Evolutionary conservation across 345 rosid species (phyloP).

Genomic region (Reutealis trisperma): DNA sequence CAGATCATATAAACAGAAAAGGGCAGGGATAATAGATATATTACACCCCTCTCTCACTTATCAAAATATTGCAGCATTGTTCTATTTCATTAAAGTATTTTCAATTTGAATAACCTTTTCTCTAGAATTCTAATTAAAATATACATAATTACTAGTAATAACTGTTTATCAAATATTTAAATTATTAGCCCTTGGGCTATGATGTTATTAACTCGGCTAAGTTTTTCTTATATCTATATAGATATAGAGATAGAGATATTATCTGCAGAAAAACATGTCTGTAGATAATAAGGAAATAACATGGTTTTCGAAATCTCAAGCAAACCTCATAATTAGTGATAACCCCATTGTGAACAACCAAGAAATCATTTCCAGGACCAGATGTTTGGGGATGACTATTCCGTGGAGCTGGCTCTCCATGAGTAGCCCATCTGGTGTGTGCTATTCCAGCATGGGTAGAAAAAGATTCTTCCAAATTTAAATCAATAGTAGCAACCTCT

Average conservation of each 20-base stretch:
- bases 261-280: too few species aligned
- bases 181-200: background rate
- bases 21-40: background rate
- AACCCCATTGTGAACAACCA: conserved; percentile 95
- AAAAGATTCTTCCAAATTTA: conserved; percentile 73
- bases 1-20: background rate
- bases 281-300: background rate
- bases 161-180: background rate
- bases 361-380: conserved; percentile 76
- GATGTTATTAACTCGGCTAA: background rate
- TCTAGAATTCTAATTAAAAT: background rate
- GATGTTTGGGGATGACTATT: conserved; percentile 93
- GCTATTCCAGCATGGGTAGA: conserved; percentile 90
- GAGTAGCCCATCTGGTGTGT: conserved; percentile 97
- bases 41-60: background rate
- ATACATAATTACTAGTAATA: background rate
- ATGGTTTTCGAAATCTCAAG: conserved; percentile 8
- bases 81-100: background rate
- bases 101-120: background rate
- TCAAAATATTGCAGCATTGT: background rate
- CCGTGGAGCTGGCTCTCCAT: conserved; percentile 92
- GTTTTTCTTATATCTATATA: background rate
- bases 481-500: conserved; percentile 65
- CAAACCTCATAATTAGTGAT: conserved; percentile 83
- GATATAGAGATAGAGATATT: too few species aligned